A percentile compares a stretch with the other conserved stretches of the same genome.
These are phyloP conservation scores for Phytophthora macrochlamydospora DNA, from an alignment of 352 stramenopile genomes.

Conservation along the genomic window DNA sequence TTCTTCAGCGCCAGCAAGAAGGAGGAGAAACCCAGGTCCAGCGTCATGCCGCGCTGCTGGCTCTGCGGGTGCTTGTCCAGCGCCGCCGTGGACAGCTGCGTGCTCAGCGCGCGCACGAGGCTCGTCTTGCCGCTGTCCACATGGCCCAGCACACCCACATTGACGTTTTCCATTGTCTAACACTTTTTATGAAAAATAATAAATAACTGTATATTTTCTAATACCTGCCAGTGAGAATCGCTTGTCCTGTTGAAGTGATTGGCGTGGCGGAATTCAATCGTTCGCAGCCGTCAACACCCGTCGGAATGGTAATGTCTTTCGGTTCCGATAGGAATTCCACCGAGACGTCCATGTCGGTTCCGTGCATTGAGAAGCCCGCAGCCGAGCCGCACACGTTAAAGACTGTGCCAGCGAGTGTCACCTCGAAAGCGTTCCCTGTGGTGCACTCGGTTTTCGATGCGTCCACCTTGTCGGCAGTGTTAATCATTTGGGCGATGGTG, in stretches of 20 bases:
- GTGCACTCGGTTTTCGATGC: background rate
- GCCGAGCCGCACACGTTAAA: background rate
- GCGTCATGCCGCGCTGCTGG: conserved; percentile 96
- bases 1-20: conserved; percentile 81
- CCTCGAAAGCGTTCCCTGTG: background rate
- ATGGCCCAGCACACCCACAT: conserved; percentile 73
- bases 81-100: conserved; percentile 96
- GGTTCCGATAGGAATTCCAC: background rate
- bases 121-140: conserved; percentile 98
- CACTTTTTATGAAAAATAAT: background rate
- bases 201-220: background rate
- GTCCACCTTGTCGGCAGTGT: background rate
- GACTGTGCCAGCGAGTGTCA: background rate
- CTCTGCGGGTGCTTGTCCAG: conserved; percentile 99
- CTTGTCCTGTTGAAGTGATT: no score
- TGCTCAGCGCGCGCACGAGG: conserved; percentile 96
- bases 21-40: conserved; percentile 98
- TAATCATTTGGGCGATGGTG: background rate
- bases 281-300: background rate
- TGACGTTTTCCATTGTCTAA: background rate
- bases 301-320: background rate
- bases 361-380: background rate
- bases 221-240: no score
- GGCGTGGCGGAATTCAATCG: background rate
- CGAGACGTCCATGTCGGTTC: background rate